Conservation (phyloP, 331 rosid species). For the Prunus yedoensis region DNA sequence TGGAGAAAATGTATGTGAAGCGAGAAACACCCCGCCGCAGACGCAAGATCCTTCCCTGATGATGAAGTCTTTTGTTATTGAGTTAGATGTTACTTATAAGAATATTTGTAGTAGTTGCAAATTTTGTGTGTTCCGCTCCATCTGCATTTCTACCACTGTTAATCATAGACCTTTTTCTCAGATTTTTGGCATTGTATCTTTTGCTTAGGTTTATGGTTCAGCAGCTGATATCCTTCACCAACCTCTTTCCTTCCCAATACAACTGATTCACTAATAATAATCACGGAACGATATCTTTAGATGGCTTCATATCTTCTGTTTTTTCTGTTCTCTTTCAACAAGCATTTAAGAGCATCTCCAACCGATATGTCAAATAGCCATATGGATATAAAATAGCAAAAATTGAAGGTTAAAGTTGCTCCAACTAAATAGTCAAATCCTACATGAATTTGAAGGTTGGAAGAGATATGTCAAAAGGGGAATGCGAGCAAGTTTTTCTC, state of each 20-base stretch:
- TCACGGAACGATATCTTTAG: background rate
- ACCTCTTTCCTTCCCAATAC: background rate
- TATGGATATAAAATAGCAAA: no score
- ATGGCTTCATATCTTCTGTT: no score
- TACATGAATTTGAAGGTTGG: no score
- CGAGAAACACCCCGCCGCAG: conserved; percentile 85
- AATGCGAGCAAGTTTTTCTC: no score
- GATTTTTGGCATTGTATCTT: background rate
- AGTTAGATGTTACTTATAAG: background rate
- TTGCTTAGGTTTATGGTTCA: conserved; percentile 1
- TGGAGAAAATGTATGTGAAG: conserved; percentile 82
- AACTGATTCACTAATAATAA: background rate
- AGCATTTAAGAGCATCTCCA: no score
- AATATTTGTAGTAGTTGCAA: conserved; percentile 1
- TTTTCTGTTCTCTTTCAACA: no score
- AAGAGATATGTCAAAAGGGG: no score
- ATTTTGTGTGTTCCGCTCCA: background rate
- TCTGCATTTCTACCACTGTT: background rate
- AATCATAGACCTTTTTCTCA: background rate
- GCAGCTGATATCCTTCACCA: background rate
- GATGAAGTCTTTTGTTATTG: background rate
- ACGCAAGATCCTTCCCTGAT: conserved; percentile 77
- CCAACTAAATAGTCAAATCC: fast-evolving
- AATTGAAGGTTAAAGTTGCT: no score
- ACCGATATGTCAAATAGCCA: no score